Percentiles rank a stretch among this genome's conserved stretches.
phyloP scores from a whole-genome alignment of 495 filamentous ascomycete species.

The Penicillium robsamsonii region DNA sequence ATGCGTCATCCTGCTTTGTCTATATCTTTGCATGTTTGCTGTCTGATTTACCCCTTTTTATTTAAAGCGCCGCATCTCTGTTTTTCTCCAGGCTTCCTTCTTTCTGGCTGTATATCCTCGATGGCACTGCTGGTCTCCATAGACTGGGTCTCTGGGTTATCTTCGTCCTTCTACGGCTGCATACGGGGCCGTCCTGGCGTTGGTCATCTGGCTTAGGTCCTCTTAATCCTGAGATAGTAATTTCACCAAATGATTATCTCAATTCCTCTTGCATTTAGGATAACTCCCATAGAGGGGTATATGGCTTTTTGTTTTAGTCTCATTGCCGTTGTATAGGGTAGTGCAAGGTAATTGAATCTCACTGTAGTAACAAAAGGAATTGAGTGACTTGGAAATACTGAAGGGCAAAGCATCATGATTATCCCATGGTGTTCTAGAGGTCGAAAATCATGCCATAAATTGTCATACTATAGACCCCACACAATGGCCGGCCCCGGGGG shows the following conservation, averaged over 20 bases:
- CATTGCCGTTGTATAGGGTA: not conserved
- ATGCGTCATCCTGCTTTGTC: constrained; percentile 15
- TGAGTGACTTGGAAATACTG: not conserved
- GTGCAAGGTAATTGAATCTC: not conserved
- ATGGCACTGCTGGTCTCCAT: constrained; percentile 3
- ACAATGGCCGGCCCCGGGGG: too few relatives aligned
- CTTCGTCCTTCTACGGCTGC: constrained; percentile 1
- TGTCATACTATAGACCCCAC: not conserved
- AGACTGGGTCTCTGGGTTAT: constrained; percentile 1
- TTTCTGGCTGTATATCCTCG: constrained; percentile 3
- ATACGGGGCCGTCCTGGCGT: not conserved
- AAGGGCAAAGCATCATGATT: not conserved
- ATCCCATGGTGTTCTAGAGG: not conserved
- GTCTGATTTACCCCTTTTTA: constrained; percentile 3
- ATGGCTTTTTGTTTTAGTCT: not conserved
- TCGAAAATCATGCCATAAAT: not conserved
- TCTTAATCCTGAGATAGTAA: constrained; percentile 6
- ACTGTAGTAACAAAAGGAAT: not conserved
- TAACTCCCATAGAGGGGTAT: not conserved
- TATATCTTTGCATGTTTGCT: constrained; percentile 16
- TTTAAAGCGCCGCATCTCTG: constrained; percentile 17
- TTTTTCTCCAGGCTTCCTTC: constrained; percentile 8
- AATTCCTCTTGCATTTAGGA: not conserved
- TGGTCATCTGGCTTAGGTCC: constrained; percentile 4
- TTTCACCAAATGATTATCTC: not conserved